Evolutionary conservation across 306 rosid species (phyloP), one percentile per base, ranked within the genome.

Genomic region (Casuarina glauca): DNA sequence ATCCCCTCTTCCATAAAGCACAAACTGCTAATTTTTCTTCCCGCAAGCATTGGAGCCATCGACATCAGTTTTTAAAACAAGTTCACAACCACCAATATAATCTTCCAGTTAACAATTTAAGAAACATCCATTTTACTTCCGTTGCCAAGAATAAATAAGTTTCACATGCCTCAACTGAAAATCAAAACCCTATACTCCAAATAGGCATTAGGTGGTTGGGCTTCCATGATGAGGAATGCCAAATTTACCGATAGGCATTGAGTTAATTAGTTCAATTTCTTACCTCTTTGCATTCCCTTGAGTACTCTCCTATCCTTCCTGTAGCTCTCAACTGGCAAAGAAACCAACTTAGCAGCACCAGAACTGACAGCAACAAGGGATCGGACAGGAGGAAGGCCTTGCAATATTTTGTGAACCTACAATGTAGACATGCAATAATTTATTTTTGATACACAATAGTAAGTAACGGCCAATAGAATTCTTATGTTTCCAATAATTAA

Each of bases 221-320:
- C 35, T 66, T 6, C 71, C 26, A 17, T 3, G 50, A 17, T 42
- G 32, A 39, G 19, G 49, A 16, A 62, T 50, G 38, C 41, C 51
- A 79, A 67, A 57, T 39, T 68, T 74, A 58, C 58, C 15, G 67
- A 46, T 45, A 45, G 78, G 44, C 35, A 69, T 44, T 35, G 50
- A 78, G 80, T 46, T 41, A 75, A 69, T 45, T 73, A 71, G 45
- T 70, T 69, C 76, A 74, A 64, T 70, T 43, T 71, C 45, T 73
- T 78, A 94, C 99, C 99, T 89, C 99, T 95, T 84, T 95, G 99
- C 89, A 95, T 84, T 78, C 99, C 99, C 83, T 95, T 95, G 69
- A 93, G 89, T 81, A 95, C 87, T 87, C 97, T 87, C 81, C 85
- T 85, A 80, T 95, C 99, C 86, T 91, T 95, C 90, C 82, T 89